Percentiles rank a stretch among this genome's conserved stretches.
Conservation (phyloP, 2,329 filamentous ascomycete genomes). For the Stemphylium beticola region DNA sequence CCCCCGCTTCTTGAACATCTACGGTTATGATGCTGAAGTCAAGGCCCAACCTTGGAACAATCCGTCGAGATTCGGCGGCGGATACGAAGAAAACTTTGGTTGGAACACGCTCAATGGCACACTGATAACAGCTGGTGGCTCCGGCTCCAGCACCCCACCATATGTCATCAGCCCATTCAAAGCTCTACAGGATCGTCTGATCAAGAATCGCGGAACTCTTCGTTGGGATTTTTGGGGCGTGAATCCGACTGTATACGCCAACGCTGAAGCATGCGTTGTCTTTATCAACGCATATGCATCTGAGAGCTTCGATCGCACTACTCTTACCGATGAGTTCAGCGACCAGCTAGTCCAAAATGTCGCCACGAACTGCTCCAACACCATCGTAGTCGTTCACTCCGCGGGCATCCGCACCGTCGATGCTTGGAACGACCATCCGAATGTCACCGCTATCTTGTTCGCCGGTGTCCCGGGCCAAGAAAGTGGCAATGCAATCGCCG, state of each 20-base stretch:
- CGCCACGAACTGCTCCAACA: constrained; percentile 56
- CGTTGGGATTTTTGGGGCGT: constrained; percentile 45
- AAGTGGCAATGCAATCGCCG: constrained; percentile 75
- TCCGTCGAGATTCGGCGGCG: constrained; percentile 45
- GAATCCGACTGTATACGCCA: constrained; percentile 38
- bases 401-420: constrained; percentile 71
- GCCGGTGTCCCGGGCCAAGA: constrained; percentile 82
- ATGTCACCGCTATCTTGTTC: constrained; percentile 26
- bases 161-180: constrained; percentile 53
- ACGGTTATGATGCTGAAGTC: constrained; percentile 49
- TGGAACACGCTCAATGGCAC: constrained; percentile 52
- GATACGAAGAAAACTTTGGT: constrained; percentile 49
- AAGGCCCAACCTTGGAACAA: constrained; percentile 48
- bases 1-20: constrained; percentile 47
- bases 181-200: constrained; percentile 43
- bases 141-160: constrained; percentile 47
- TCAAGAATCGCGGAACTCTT: constrained; percentile 39
- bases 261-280: constrained; percentile 57
- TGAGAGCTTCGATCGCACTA: constrained; percentile 38
- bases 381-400: constrained; percentile 55
- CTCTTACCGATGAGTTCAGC: constrained; percentile 26
- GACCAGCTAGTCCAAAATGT: constrained; percentile 53
- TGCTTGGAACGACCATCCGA: constrained; percentile 1
- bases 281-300: constrained; percentile 62
- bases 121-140: constrained; percentile 46